Evolutionary conservation across 257 asterid genomes (phyloP).

Genomic region (Solanum clarkiae): DNA sequence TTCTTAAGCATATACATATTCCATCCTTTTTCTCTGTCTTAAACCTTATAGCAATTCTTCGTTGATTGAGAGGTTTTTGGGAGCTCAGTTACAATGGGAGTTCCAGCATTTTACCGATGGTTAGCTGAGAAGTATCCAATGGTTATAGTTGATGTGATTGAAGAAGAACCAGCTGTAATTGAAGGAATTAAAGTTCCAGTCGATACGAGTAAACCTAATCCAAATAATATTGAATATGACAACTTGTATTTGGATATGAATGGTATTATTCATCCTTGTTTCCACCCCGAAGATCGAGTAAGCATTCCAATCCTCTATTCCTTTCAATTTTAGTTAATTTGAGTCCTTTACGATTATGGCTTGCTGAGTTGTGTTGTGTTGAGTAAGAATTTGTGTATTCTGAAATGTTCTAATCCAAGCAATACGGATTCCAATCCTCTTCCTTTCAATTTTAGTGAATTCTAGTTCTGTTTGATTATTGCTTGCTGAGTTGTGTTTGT

Average conservation of each 20-base stretch:
- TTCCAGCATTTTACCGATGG: slow-evolving; percentile 42
- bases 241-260: slow-evolving; percentile 15
- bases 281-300: slow-evolving; percentile 3
- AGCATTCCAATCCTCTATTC: background rate
- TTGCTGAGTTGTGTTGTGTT: background rate
- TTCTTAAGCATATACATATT: background rate
- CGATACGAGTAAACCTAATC: background rate
- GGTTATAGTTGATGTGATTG: slow-evolving; percentile 6
- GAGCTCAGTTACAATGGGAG: slow-evolving; percentile 21
- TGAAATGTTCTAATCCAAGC: too few relatives aligned
- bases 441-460: background rate
- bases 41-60: background rate
- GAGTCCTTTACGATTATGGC: too few relatives aligned
- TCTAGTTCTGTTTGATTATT: background rate
- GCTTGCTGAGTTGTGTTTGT: background rate
- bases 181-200: background rate
- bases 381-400: too few relatives aligned
- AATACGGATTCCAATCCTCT: background rate
- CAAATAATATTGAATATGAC: background rate
- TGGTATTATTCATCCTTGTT: slow-evolving; percentile 6
- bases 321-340: background rate
- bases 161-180: background rate
- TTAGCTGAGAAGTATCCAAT: slow-evolving; percentile 26
- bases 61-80: background rate
- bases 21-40: background rate